Evolutionary conservation across 176 grass and related monocot genomes (phyloP).

Genomic region (Oryza meridionalis): DNA sequence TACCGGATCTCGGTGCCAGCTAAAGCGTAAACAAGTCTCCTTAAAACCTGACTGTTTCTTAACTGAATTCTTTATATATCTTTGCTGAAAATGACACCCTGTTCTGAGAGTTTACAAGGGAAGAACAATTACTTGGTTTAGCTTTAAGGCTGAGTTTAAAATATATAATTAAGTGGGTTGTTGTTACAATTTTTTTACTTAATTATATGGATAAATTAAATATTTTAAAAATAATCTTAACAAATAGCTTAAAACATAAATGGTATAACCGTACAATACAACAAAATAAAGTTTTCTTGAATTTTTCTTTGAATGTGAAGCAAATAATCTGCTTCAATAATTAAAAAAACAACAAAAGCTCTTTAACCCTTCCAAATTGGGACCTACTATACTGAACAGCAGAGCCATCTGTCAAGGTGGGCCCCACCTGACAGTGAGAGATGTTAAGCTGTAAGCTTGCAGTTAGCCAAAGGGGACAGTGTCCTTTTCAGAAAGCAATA

Average conservation of each 20-base stretch:
- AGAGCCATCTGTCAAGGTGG: neutral
- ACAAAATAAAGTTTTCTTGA: no score
- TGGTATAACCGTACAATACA: no score
- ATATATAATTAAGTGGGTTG: no score
- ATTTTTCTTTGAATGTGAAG: no score
- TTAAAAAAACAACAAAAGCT: no score
- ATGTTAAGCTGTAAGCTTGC: neutral
- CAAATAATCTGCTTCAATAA: no score
- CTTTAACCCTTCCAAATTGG: neutral
- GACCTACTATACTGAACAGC: neutral
- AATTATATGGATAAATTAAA: no score
- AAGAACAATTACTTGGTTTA: neutral
- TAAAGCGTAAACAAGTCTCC: neutral
- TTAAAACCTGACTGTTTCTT: neutral
- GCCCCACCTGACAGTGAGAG: neutral
- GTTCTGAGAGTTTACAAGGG: neutral
- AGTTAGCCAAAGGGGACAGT: neutral
- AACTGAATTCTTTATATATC: neutral
- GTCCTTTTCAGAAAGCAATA: conserved; percentile 23
- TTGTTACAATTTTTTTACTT: no score
- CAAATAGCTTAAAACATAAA: no score
- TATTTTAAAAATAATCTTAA: no score
- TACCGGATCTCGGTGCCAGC: neutral
- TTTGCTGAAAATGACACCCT: neutral
- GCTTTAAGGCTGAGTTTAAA: no score